Base-by-base conservation (phyloP, 2,329 filamentous ascomycete genomes). In the Cordyceps militaris region DNA sequence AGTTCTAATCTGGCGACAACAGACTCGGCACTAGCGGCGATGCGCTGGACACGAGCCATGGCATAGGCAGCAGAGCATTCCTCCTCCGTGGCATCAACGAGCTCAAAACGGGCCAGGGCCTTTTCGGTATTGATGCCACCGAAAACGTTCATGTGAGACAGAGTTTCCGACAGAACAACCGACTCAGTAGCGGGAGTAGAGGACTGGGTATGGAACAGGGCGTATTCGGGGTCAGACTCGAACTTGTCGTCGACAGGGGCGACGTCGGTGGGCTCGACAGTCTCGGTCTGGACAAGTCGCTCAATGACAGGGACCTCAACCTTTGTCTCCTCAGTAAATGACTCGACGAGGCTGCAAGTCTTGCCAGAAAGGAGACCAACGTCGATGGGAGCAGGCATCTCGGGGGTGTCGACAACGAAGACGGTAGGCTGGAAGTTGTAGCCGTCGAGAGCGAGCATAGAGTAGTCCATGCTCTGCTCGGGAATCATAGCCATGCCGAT, bases 401-500 rank as follows among this genome's bases (percentile, higher is more conserved):
- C 81, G 2, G 87, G 86, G 2, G 89, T 80, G 62, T 88, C 84
- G n/a, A 92, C 83, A 51, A 89, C 82, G 66, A 88, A 95, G 50
- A 89, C 85, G 68, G 85, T 84, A 24, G 86, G 85, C 68, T 88
- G 85, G 70, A 82, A 86, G 69, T 76, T 78, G 70, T 79, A 85
- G 59, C 76, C 75, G 66, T 81, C 81, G 47, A 91, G 71, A 62
- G 69, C 76, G n/a, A 94, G 79, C 73, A 87, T 82, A 56, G 85
- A 83, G 65, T 91, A 86, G 66, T 95, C 88, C 71, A 91, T 78
- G 54, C 76, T 79, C 64, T 88, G 85, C 73, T 96, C 91, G 1
- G 91, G 89, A 48, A 95, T 84, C 81, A 92, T 88, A 59, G 88
- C 84, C 81, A 96, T 88, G 67, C 86, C 86, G 63, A 92, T 87